These are phyloP conservation scores for Pseudevernia furfuracea DNA, from an alignment of 495 filamentous ascomycete species.

Conservation along the genomic window DNA sequence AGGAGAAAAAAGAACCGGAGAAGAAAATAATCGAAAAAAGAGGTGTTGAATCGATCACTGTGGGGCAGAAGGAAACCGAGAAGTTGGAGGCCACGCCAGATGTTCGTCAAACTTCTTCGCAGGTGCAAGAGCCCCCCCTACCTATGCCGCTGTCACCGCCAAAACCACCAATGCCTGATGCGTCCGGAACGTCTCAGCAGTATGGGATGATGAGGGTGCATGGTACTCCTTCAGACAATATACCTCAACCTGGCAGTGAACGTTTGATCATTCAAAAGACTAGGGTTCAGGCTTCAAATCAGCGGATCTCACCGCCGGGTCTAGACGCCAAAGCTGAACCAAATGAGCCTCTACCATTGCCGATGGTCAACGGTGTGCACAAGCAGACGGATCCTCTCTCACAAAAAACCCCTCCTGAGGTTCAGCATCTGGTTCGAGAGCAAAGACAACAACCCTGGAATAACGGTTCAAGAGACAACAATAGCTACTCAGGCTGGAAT, in stretches of 20 bases:
- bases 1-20: slow-evolving; percentile 43
- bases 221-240: slow-evolving; percentile 43
- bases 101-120: slow-evolving; percentile 13
- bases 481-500: slow-evolving; percentile 29
- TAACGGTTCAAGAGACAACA: slow-evolving; percentile 21
- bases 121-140: slow-evolving; percentile 21
- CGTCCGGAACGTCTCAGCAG: slow-evolving; percentile 46
- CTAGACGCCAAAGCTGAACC: slow-evolving; percentile 34
- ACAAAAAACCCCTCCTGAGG: slow-evolving; percentile 11
- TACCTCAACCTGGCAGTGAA: slow-evolving; percentile 33
- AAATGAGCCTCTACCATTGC: slow-evolving; percentile 14
- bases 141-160: slow-evolving; percentile 38
- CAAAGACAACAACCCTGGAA: slow-evolving; percentile 27
- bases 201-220: slow-evolving; percentile 56
- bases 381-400: slow-evolving; percentile 18
- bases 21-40: slow-evolving; percentile 39
- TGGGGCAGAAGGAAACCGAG: slow-evolving; percentile 29
- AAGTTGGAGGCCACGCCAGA: slow-evolving; percentile 28
- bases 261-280: slow-evolving; percentile 34
- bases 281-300: slow-evolving; percentile 23
- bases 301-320: slow-evolving; percentile 33
- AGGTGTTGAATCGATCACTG: slow-evolving; percentile 27
- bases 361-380: slow-evolving; percentile 29
- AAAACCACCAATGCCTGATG: slow-evolving; percentile 47
- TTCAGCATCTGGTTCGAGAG: slow-evolving; percentile 18